Evolutionary conservation across 805 yeast species (phyloP), one percentile per base, ranked within the genome.

Genomic region (Zygoascus bituminiphila): DNA sequence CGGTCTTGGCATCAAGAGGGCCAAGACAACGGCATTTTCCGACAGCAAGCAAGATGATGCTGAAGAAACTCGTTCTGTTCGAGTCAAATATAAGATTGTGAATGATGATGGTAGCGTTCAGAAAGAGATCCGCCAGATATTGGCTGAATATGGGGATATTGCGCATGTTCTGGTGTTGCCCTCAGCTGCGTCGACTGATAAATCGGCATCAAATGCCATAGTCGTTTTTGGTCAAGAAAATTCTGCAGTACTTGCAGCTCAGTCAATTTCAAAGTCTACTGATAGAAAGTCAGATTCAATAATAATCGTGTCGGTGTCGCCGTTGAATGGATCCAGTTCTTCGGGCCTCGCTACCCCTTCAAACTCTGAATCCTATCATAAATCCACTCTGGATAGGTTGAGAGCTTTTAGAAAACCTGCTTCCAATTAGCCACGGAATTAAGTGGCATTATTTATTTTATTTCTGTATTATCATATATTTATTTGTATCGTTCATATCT

Each of bases 341-440:
- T n/a, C n/a, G n/a, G n/a, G n/a, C n/a, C n/a, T n/a, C n/a, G n/a
- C n/a, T n/a, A n/a, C n/a, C n/a, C n/a, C n/a, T n/a, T n/a, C n/a
- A 10, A 22, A 7, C 5, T 21, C 42, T 10, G 24, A 19, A 17
- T 41, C 44, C 8, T 41, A 41, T 24, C 25, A 24, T 5, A 10
- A 41, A 21, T 41, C 44, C 19, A 41, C 44, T 8, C 19, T 41
- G 35, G 44, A 41, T 26, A 24, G 44, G 4, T 14, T 41, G 12
- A 17, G 44, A 26, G 20, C 9, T 21, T 25, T 41, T 21, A 8
- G 36, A 5, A 24, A 36, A 7, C 39, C 39, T 7, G 33, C 33
- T 7, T 29, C 4, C 10, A 29, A 15, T n/a, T n/a, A n/a, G n/a
- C n/a, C n/a, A n/a, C n/a, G n/a, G n/a, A n/a, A n/a, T n/a, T n/a